Evolutionary conservation across 257 asterid genomes (phyloP).

Genomic region (Jaltomata sinuosa): DNA sequence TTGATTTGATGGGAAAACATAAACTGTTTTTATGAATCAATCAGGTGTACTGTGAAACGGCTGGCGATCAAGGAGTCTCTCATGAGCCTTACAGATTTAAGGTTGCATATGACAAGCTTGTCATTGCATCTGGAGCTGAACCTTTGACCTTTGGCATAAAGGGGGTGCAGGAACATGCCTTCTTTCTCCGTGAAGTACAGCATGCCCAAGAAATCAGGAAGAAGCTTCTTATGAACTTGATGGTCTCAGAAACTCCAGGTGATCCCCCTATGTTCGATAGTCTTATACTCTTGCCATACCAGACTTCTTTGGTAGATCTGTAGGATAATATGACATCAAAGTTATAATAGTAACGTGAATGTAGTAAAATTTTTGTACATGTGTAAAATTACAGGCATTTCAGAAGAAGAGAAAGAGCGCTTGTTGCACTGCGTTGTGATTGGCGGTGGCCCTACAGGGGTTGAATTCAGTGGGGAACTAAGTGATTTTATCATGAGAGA

Average conservation of each 20-base stretch:
- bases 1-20: not conserved
- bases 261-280: not conserved
- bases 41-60: constrained; percentile 73
- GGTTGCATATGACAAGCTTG: constrained; percentile 90
- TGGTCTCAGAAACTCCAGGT: constrained; percentile 95
- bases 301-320: not conserved
- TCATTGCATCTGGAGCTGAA: constrained; percentile 84
- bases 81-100: constrained; percentile 49
- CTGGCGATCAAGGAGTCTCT: constrained; percentile 24
- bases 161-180: constrained; percentile 76
- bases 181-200: constrained; percentile 76
- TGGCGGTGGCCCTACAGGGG: constrained; percentile 98
- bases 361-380: not conserved
- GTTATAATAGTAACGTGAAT: not conserved
- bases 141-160: constrained; percentile 84
- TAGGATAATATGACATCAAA: not conserved
- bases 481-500: constrained; percentile 91
- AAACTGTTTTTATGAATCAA: not conserved
- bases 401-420: constrained; percentile 87
- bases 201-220: constrained; percentile 93
- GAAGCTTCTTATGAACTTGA: constrained; percentile 78
- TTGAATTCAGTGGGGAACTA: constrained; percentile 88
- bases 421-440: constrained; percentile 81
- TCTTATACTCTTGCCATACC: not conserved
- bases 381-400: constrained; percentile 36